Evolutionary conservation across 2,329 filamentous ascomycete genomes (phyloP).

Genomic region (Thielaviopsis musarum): DNA sequence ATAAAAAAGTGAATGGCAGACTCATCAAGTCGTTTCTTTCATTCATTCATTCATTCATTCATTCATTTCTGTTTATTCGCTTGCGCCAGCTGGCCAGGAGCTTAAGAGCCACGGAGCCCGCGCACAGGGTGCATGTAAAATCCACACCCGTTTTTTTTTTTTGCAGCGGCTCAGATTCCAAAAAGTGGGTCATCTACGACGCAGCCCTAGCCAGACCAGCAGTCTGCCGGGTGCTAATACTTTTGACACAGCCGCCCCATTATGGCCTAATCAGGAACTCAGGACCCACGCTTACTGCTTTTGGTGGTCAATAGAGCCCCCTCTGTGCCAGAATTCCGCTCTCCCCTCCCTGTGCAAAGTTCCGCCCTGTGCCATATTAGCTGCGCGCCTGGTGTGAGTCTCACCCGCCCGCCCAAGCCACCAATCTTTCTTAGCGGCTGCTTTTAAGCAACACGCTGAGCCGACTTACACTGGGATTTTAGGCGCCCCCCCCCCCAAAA

Average conservation of each 20-base stretch:
- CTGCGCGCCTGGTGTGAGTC: background rate
- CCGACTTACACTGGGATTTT: background rate
- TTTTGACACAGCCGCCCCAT: background rate
- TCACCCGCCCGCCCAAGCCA: background rate
- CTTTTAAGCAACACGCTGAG: background rate
- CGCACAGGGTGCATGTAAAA: background rate
- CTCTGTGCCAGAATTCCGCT: background rate
- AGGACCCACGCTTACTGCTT: background rate
- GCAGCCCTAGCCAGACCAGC: background rate
- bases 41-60: background rate
- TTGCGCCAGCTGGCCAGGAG: constrained; percentile 2
- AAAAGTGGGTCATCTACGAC: background rate
- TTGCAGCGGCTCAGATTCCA: background rate
- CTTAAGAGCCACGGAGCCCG: background rate
- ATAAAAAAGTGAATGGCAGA: background rate
- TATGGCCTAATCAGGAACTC: background rate
- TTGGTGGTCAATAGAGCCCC: background rate
- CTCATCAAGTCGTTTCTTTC: background rate
- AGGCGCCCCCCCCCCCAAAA: too few relatives aligned
- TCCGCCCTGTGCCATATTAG: background rate
- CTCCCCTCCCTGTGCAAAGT: background rate
- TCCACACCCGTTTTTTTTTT: background rate
- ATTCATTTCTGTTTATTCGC: background rate
- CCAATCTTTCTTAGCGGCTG: background rate
- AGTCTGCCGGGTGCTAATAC: background rate